phyloP scores from a whole-genome alignment of 495 filamentous ascomycete genomes.

The Hypoxylon cercidicola region DNA sequence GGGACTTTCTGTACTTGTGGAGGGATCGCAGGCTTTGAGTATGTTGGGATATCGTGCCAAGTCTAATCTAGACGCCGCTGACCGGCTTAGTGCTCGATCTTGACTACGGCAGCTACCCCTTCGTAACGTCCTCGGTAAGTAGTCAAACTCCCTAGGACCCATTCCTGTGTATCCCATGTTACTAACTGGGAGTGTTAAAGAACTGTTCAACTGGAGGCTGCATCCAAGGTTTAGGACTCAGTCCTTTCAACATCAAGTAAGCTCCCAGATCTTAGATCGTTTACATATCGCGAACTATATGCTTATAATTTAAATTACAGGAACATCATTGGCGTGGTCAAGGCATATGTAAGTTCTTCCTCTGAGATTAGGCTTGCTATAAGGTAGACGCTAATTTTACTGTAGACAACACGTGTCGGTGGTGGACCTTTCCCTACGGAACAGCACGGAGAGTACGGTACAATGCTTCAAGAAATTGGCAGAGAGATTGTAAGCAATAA shows the following conservation, averaged over 20 bases:
- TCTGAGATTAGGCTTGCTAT: constrained; percentile 21
- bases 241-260: constrained; percentile 58
- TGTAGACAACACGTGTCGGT: constrained; percentile 73
- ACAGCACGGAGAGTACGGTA: constrained; percentile 66
- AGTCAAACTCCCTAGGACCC: too few relatives aligned
- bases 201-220: constrained; percentile 80
- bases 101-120: constrained; percentile 78
- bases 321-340: constrained; percentile 83
- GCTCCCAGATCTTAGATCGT: constrained; percentile 38
- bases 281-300: constrained; percentile 33
- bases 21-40: constrained; percentile 86
- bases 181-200: neutral
- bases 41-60: constrained; percentile 1
- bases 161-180: too few relatives aligned
- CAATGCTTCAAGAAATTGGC: constrained; percentile 59
- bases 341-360: constrained; percentile 63
- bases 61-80: constrained; percentile 14
- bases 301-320: constrained; percentile 42
- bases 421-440: constrained; percentile 88
- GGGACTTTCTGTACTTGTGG: constrained; percentile 75
- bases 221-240: constrained; percentile 74
- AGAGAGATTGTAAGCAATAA: constrained; percentile 38
- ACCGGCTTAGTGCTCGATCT: constrained; percentile 51
- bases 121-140: constrained; percentile 73
- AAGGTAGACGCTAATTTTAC: neutral